Conservation (phyloP, 164 flowering plant genomes). For the Vitis amurensis region DNA sequence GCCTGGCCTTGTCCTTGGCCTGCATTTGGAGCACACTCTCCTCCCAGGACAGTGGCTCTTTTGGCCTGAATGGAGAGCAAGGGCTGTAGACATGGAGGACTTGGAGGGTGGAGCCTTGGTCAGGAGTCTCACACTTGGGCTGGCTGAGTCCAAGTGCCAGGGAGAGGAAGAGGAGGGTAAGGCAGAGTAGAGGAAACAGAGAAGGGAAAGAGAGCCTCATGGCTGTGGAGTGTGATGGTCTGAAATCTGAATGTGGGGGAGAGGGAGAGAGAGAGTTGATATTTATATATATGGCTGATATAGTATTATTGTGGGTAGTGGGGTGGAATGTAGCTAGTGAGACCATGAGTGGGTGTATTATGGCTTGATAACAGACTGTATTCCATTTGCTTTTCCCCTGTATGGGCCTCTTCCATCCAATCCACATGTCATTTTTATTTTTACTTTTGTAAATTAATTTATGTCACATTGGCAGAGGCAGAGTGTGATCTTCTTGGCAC, state of each 20-base stretch:
- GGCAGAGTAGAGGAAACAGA: conserved; percentile 12
- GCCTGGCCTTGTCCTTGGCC: conserved; percentile 43
- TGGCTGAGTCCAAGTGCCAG: conserved; percentile 17
- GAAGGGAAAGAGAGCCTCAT: conserved; percentile 19
- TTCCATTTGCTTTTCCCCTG: conserved; percentile 22
- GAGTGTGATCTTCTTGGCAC: too few relatives aligned
- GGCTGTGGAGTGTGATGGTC: conserved; percentile 17
- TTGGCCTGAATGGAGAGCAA: conserved; percentile 49
- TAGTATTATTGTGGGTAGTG: not conserved
- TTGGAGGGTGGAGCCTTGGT: conserved; percentile 50
- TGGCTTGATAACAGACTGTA: conserved; percentile 26
- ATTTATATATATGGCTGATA: conserved; percentile 7
- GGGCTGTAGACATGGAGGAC: conserved; percentile 57
- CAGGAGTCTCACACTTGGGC: conserved; percentile 25
- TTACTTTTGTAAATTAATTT: not conserved
- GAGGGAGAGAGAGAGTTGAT: not conserved
- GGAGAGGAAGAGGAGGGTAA: conserved; percentile 7
- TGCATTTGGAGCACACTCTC: conserved; percentile 37
- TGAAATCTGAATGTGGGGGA: not conserved
- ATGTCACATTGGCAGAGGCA: not conserved
- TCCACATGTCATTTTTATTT: not conserved
- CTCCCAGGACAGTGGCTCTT: conserved; percentile 40
- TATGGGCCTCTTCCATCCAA: not conserved
- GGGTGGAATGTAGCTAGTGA: not conserved
- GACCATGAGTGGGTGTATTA: not conserved